phyloP scores from a whole-genome alignment of 495 filamentous ascomycete species.

The Glonium stellatum region DNA sequence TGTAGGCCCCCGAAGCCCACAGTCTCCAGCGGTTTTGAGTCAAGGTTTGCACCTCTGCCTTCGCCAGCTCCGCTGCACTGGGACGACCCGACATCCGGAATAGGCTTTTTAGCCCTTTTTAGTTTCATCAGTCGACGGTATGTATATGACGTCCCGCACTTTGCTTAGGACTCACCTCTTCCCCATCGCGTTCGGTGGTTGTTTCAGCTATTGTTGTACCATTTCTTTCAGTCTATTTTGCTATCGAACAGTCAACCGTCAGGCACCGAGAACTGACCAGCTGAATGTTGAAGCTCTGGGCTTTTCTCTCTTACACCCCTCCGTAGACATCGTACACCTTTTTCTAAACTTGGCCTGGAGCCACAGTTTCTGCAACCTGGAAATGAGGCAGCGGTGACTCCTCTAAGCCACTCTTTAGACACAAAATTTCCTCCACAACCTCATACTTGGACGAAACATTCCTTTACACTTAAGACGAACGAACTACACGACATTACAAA shows the following conservation, averaged over 20 bases:
- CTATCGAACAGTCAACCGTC: constrained; percentile 4
- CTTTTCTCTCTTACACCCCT: constrained; percentile 11
- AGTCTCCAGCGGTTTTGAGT: constrained; percentile 26
- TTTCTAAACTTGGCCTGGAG: constrained; percentile 24
- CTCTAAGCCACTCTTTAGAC: constrained; percentile 4
- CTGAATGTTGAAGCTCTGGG: constrained; percentile 14
- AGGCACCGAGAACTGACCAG: constrained; percentile 15
- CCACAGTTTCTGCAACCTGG: constrained; percentile 12
- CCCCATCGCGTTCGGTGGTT: constrained; percentile 10
- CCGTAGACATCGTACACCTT: constrained; percentile 14
- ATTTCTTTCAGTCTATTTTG: constrained; percentile 5
- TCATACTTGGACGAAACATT: constrained; percentile 6
- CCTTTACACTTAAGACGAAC: neutral
- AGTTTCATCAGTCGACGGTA: constrained; percentile 9
- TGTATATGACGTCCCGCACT: constrained; percentile 9
- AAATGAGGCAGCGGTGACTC: constrained; percentile 23
- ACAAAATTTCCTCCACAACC: neutral
- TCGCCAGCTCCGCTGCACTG: constrained; percentile 18
- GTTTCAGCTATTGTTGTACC: neutral
- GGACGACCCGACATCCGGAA: constrained; percentile 7
- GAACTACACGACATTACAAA: neutral
- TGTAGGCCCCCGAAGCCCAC: constrained; percentile 15
- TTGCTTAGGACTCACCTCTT: neutral
- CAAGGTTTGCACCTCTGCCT: constrained; percentile 23
- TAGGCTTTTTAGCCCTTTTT: constrained; percentile 10